phyloP scores from a whole-genome alignment of 139 green algal genomes.

The Axilococcus clingmanii region DNA sequence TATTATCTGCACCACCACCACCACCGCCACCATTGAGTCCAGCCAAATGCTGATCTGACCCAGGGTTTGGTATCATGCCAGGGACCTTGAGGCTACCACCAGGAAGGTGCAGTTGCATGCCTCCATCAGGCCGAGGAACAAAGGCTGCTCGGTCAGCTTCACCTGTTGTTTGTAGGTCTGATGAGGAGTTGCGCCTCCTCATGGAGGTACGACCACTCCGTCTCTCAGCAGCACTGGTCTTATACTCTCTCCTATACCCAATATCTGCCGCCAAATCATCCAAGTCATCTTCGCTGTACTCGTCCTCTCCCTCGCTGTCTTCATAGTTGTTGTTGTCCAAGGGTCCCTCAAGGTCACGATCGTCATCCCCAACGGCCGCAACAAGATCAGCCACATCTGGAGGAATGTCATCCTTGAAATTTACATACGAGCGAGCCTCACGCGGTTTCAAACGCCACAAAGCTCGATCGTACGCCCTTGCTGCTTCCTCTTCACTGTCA shows the following conservation, averaged over 20 bases:
- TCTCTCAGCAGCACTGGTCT: not conserved
- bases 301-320: conserved; percentile 7
- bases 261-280: conserved; percentile 11
- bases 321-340: not conserved
- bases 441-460: conserved; percentile 61
- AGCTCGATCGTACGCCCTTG: conserved; percentile 38
- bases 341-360: not conserved
- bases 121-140: too few species aligned
- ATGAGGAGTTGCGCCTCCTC: conserved; percentile 4
- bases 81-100: not conserved
- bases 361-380: too few species aligned
- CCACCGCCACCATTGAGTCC: conserved; percentile 9
- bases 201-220: not conserved
- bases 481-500: conserved; percentile 48
- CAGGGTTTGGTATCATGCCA: not conserved
- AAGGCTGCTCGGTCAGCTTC: too few species aligned
- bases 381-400: conserved; percentile 18
- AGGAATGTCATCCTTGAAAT: conserved; percentile 54
- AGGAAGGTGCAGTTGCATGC: not conserved
- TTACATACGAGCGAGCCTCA: conserved; percentile 52
- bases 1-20: conserved; percentile 10
- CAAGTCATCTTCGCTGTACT: not conserved
- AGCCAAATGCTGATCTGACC: not conserved
- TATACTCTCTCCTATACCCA: not conserved
- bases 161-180: not conserved